Evolutionary conservation across 2,329 filamentous ascomycete species (phyloP).

Genomic region (Calonectria leucothoes): DNA sequence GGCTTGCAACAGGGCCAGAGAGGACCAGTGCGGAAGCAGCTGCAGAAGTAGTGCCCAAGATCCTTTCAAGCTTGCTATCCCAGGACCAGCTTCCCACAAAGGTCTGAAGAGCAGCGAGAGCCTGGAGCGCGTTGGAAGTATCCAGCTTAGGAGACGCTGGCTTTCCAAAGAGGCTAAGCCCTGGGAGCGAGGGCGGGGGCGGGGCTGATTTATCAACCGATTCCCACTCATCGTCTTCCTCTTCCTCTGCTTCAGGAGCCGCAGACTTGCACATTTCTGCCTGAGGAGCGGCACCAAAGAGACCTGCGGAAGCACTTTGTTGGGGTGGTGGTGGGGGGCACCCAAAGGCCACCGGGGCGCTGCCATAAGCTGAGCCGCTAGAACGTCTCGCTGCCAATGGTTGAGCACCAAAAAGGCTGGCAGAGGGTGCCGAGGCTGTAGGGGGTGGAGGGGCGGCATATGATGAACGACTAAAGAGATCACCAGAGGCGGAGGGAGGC

Average conservation of each 20-base stretch:
- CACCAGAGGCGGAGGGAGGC: neutral
- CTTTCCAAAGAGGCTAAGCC: neutral
- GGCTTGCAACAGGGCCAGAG: neutral
- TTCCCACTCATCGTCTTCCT: neutral
- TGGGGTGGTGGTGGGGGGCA: neutral
- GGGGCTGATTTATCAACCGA: neutral
- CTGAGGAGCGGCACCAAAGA: neutral
- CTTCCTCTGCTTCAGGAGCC: neutral
- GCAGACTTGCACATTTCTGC: neutral
- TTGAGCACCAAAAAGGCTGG: neutral
- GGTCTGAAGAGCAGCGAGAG: slow-evolving; percentile 64
- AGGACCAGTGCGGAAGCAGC: slow-evolving; percentile 18
- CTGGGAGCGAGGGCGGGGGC: neutral
- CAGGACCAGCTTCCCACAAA: slow-evolving; percentile 48
- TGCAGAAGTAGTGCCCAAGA: slow-evolving; percentile 37
- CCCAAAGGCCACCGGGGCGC: neutral
- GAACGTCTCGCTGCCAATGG: neutral
- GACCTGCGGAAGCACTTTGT: neutral
- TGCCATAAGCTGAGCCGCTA: neutral
- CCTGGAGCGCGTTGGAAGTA: slow-evolving; percentile 30
- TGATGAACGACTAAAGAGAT: neutral
- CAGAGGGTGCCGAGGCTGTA: neutral
- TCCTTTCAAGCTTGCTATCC: slow-evolving; percentile 39
- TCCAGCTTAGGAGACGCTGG: neutral
- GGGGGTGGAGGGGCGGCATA: neutral